A percentile compares a stretch with the other conserved stretches of the same genome.
These are phyloP conservation scores for Quercus wislizeni DNA, from an alignment of 306 rosid species.

Conservation along the genomic window DNA sequence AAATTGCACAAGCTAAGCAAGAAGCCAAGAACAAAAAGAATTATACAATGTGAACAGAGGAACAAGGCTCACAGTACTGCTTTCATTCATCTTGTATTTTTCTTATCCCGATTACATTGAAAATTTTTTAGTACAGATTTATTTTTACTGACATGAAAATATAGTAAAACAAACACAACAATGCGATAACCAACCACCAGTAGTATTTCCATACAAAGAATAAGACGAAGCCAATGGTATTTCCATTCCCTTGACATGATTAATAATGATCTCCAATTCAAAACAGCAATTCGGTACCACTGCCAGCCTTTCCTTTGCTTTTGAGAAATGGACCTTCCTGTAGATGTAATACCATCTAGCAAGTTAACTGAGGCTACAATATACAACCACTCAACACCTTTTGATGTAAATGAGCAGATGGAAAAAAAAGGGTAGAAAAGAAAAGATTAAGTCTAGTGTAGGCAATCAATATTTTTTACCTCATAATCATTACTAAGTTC, in stretches of 20 bases:
- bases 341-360: conserved; percentile 26
- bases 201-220: conserved; percentile 54
- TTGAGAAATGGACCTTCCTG: conserved; percentile 96
- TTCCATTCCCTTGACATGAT: conserved; percentile 99
- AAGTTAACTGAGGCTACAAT: conserved; percentile 21
- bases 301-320: conserved; percentile 87
- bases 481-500: neutral
- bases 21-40: conserved; percentile 24
- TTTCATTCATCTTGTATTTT: conserved; percentile 53
- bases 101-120: conserved; percentile 53
- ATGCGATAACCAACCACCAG: conserved; percentile 83
- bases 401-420: neutral
- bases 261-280: conserved; percentile 93
- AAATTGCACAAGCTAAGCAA: conserved; percentile 25
- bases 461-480: neutral
- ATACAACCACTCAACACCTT: neutral
- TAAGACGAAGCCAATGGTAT: conserved; percentile 96
- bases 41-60: conserved; percentile 32
- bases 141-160: conserved; percentile 46
- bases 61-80: conserved; percentile 23
- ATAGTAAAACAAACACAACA: conserved; percentile 53
- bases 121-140: conserved; percentile 41
- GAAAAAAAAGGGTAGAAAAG: neutral
- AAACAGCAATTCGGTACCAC: conserved; percentile 78
- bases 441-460: neutral